Percentiles rank a stretch among this genome's conserved stretches.
Conservation (phyloP, 495 filamentous ascomycete species). For the Terfezia claveryi region DNA sequence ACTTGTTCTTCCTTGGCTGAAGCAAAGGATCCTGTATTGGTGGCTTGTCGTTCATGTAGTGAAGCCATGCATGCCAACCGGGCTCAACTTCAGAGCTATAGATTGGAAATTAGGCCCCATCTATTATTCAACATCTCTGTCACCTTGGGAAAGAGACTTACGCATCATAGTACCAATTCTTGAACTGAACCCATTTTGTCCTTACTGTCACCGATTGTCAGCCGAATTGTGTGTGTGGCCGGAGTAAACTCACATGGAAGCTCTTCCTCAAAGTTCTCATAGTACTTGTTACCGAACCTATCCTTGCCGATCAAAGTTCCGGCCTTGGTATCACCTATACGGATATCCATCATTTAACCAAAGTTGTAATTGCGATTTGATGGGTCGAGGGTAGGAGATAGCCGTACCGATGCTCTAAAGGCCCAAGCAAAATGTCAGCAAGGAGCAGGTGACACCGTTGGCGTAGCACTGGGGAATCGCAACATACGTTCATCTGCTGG, state of each 20-base stretch:
- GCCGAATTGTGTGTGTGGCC: constrained; percentile 10
- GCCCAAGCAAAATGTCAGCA: constrained; percentile 1
- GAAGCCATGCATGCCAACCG: constrained; percentile 94
- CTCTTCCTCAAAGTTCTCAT: constrained; percentile 62
- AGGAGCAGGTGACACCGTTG: not conserved
- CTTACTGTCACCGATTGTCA: constrained; percentile 36
- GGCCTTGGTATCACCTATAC: constrained; percentile 80
- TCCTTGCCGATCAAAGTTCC: constrained; percentile 71
- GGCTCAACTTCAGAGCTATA: constrained; percentile 67
- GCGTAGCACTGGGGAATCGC: constrained; percentile 1
- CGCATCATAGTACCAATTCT: constrained; percentile 65
- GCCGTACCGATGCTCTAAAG: constrained; percentile 11
- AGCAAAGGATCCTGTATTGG: constrained; percentile 54
- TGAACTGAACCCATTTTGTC: constrained; percentile 96
- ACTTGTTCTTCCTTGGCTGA: constrained; percentile 38
- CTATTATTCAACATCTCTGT: too few relatives aligned
- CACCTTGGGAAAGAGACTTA: constrained; percentile 21
- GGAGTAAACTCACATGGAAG: constrained; percentile 50
- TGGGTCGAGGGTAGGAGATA: not conserved
- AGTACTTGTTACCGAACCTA: constrained; percentile 91
- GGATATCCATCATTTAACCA: constrained; percentile 1
- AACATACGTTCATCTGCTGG: constrained; percentile 78
- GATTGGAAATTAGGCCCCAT: too few relatives aligned
- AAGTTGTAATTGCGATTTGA: not conserved
- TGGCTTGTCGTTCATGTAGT: constrained; percentile 75